Conservation (phyloP, 2,329 filamentous ascomycete genomes). For the Xylaria sp. region DNA sequence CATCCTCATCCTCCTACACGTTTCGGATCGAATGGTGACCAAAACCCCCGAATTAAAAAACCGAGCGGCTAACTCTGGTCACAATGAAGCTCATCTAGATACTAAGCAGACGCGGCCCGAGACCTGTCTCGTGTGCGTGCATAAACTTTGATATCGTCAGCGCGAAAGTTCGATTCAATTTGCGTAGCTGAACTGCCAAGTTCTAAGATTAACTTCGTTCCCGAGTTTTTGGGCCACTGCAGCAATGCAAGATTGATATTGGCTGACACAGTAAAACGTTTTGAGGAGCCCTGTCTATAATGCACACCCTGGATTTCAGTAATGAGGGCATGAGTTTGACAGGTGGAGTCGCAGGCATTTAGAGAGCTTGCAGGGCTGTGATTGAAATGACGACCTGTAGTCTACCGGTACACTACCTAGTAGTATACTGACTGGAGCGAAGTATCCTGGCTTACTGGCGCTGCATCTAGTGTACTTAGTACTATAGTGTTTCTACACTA, state of each 20-base stretch:
- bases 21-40: conserved; percentile 25
- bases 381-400: conserved; percentile 10
- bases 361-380: conserved; percentile 35
- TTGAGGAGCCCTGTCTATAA: conserved; percentile 37
- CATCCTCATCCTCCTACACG: conserved; percentile 8
- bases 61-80: conserved; percentile 3
- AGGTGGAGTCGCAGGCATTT: conserved; percentile 40
- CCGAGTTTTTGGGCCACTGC: conserved; percentile 29
- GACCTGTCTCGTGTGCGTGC: neutral
- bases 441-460: neutral
- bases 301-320: conserved; percentile 35
- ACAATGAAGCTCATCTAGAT: conserved; percentile 16
- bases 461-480: neutral
- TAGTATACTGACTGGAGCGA: neutral
- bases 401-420: neutral
- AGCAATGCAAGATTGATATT: conserved; percentile 19
- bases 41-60: neutral
- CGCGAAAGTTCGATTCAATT: conserved; percentile 10
- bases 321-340: conserved; percentile 28
- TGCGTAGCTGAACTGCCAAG: neutral
- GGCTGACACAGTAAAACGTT: conserved; percentile 27
- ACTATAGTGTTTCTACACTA: neutral
- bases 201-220: conserved; percentile 15
- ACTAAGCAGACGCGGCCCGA: neutral
- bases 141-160: neutral